Evolutionary conservation across 768 basidiomycete genomes (phyloP).

Genomic region (Omphalotus guepiniiformis): DNA sequence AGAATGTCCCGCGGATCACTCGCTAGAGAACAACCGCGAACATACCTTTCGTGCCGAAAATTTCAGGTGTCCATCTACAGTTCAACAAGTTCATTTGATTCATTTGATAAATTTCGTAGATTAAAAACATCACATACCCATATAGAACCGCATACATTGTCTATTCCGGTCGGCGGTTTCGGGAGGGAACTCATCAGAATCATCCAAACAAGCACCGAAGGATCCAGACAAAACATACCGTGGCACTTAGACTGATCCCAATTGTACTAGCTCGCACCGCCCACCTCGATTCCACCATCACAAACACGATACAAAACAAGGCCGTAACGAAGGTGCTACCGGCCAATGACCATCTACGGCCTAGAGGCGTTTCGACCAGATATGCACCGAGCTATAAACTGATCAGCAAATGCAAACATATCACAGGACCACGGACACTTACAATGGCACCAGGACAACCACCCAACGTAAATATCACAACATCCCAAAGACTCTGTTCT

Average conservation of each 20-base stretch:
- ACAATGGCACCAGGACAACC: conserved; percentile 85
- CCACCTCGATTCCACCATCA: conserved; percentile 48
- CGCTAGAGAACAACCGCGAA: neutral
- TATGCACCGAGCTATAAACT: conserved; percentile 72
- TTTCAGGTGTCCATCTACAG: conserved; percentile 75
- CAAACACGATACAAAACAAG: conserved; percentile 68
- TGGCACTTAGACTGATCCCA: conserved; percentile 73
- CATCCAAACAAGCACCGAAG: neutral
- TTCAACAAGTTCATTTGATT: conserved; percentile 5
- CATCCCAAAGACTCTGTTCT: conserved; percentile 73
- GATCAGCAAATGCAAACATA: conserved; percentile 2
- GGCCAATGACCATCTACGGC: conserved; percentile 69
- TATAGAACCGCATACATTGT: conserved; percentile 88
- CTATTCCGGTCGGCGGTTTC: too few relatives aligned
- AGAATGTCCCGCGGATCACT: neutral
- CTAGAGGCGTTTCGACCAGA: conserved; percentile 67
- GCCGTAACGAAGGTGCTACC: conserved; percentile 74
- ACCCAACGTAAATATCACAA: conserved; percentile 80
- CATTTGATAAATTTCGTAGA: neutral
- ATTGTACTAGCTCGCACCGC: conserved; percentile 67
- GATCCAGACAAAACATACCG: conserved; percentile 35
- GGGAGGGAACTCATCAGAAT: neutral
- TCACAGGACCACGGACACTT: conserved; percentile 22
- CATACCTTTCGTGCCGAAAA: conserved; percentile 74
- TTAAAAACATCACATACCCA: conserved; percentile 40